Conservation (phyloP, 2,329 filamentous ascomycete species). For the Xylariaceae sp. region DNA sequence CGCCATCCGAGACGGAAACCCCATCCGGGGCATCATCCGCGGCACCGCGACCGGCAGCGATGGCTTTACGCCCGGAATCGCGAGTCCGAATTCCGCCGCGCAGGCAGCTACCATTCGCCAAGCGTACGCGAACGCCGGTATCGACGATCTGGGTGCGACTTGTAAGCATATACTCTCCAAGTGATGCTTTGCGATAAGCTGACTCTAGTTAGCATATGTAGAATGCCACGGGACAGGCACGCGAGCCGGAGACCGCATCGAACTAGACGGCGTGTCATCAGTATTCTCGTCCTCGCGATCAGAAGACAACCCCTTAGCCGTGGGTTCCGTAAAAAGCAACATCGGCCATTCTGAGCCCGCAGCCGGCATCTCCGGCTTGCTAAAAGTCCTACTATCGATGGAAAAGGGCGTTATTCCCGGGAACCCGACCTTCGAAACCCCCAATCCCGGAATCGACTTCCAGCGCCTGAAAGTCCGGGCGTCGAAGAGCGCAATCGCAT, state of each 20-base stretch:
- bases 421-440: no score
- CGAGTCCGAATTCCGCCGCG: background rate
- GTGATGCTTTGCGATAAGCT: no score
- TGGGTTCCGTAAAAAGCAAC: no score
- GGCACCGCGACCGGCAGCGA: background rate
- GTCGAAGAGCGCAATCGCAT: no score
- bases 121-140: background rate
- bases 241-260: background rate
- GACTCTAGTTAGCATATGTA: background rate
- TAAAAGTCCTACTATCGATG: no score
- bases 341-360: no score
- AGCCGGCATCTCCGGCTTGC: no score
- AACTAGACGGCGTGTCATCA: background rate
- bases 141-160: no score
- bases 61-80: background rate
- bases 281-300: background rate
- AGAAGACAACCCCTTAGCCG: background rate
- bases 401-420: no score
- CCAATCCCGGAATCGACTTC: no score
- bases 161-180: no score
- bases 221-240: background rate
- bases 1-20: background rate
- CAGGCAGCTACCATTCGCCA: background rate
- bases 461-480: no score
- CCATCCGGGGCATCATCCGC: background rate